phyloP scores from a whole-genome alignment of 2,329 filamentous ascomycete species.

The Penicillium fuscoglaucum region DNA sequence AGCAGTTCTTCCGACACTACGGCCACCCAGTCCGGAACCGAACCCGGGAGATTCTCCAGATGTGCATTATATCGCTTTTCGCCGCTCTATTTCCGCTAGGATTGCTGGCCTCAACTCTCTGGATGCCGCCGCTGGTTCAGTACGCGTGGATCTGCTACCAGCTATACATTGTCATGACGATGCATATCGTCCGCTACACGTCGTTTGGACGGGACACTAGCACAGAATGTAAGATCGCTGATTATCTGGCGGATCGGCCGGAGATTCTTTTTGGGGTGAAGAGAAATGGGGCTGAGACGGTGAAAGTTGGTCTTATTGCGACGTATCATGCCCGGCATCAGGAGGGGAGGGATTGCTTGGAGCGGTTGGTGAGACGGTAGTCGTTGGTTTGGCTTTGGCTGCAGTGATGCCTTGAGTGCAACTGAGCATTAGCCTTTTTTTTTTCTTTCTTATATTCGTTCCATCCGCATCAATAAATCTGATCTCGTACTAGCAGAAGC shows the following conservation, averaged over 20 bases:
- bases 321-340: neutral
- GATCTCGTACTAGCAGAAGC: neutral
- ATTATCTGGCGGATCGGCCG: neutral
- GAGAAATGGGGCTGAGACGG: neutral
- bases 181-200: neutral
- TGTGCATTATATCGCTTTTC: neutral
- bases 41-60: neutral
- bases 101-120: neutral
- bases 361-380: neutral
- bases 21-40: neutral
- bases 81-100: neutral
- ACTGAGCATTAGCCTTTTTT: neutral
- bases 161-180: neutral
- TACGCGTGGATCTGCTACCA: neutral
- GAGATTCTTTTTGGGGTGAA: neutral
- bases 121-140: neutral
- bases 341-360: neutral
- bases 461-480: neutral
- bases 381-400: neutral
- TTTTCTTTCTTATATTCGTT: neutral
- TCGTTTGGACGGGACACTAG: neutral
- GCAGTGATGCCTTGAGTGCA: neutral
- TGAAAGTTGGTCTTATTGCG: neutral
- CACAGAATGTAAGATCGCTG: neutral
- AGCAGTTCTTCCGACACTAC: neutral